These are phyloP conservation scores for Cladosporium austrohemisphaericum DNA, from an alignment of 2,329 filamentous ascomycete genomes.

Conservation along the genomic window DNA sequence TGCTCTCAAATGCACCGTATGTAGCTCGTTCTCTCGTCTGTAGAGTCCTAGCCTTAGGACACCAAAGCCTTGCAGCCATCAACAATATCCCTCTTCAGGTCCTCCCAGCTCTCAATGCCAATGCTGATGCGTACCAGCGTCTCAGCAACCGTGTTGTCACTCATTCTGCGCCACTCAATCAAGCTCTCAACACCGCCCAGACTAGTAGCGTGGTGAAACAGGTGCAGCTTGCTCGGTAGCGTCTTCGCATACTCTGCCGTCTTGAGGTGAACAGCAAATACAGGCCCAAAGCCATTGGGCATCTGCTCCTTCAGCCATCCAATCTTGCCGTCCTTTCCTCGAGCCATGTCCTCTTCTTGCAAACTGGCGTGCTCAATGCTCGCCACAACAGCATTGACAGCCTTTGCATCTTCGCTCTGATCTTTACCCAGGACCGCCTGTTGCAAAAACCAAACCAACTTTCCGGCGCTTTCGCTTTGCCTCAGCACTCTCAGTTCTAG, in stretches of 20 bases:
- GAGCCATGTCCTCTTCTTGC: conserved; percentile 58
- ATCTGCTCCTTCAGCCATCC: conserved; percentile 80
- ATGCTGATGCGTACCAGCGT: conserved; percentile 75
- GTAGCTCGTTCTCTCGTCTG: no score
- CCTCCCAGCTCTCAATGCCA: conserved; percentile 82
- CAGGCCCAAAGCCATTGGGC: conserved; percentile 84
- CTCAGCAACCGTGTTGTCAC: conserved; percentile 68
- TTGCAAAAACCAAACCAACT: conserved; percentile 69
- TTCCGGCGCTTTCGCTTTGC: conserved; percentile 68
- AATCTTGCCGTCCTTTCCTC: conserved; percentile 30
- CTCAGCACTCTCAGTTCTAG: conserved; percentile 75
- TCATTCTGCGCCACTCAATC: conserved; percentile 95
- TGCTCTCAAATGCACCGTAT: no score
- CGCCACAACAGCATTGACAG: conserved; percentile 54
- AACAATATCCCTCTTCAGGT: conserved; percentile 53
- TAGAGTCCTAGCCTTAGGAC: no score
- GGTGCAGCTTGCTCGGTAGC: conserved; percentile 70
- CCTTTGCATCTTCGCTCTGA: conserved; percentile 39
- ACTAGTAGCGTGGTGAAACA: conserved; percentile 95
- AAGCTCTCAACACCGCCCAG: conserved; percentile 90
- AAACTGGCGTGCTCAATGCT: conserved; percentile 73
- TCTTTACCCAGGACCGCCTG: conserved; percentile 38
- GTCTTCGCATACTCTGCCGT: conserved; percentile 57
- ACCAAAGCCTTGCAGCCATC: conserved; percentile 44
- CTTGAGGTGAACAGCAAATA: conserved; percentile 72